Percentiles rank a stretch among this genome's conserved stretches.
These are phyloP conservation scores for Selaginella tamariscina DNA, from an alignment of 75 land plant genomes.

Conservation along the genomic window DNA sequence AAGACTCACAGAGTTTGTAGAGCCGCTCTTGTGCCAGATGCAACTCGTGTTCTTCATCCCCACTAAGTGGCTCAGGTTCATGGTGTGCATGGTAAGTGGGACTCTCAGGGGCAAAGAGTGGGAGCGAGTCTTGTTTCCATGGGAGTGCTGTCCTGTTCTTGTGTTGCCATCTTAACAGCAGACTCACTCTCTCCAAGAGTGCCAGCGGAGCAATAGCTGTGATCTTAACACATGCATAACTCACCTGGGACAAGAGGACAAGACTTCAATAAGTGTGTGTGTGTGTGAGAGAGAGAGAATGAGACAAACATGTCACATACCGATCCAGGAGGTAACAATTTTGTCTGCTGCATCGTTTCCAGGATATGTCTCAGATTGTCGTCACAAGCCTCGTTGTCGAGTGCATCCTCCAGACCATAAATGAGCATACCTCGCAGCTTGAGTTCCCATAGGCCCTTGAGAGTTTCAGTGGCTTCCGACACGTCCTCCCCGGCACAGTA, in stretches of 20 bases:
- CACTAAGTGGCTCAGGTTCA: slow-evolving; percentile 48
- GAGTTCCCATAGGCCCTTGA: slow-evolving; percentile 36
- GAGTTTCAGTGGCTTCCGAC: slow-evolving; percentile 30
- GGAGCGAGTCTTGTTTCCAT: slow-evolving; percentile 50
- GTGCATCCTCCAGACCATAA: slow-evolving; percentile 60
- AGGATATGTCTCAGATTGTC: slow-evolving; percentile 43
- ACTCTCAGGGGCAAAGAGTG: slow-evolving; percentile 51
- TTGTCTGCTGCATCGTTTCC: slow-evolving; percentile 33
- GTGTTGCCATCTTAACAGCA: slow-evolving; percentile 64
- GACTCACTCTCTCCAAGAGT: slow-evolving; percentile 49
- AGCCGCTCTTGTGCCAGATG: slow-evolving; percentile 38
- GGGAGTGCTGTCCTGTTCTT: slow-evolving; percentile 47
- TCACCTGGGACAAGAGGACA: slow-evolving; percentile 36
- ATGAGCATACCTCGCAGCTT: slow-evolving; percentile 53
- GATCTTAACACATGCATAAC: slow-evolving; percentile 60
- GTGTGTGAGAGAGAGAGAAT: not conserved
- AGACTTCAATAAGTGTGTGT: no score
- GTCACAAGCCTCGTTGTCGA: slow-evolving; percentile 46
- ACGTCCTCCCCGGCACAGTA: slow-evolving; percentile 66
- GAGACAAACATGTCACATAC: slow-evolving; percentile 32
- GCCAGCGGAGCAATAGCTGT: slow-evolving; percentile 68
- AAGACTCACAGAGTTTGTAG: slow-evolving; percentile 32
- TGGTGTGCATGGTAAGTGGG: slow-evolving; percentile 57
- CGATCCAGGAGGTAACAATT: slow-evolving; percentile 40
- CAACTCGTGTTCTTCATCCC: slow-evolving; percentile 51